Percentiles rank a stretch among this genome's conserved stretches.
Conservation (phyloP, 306 rosid species). For the Geum urbanum region DNA sequence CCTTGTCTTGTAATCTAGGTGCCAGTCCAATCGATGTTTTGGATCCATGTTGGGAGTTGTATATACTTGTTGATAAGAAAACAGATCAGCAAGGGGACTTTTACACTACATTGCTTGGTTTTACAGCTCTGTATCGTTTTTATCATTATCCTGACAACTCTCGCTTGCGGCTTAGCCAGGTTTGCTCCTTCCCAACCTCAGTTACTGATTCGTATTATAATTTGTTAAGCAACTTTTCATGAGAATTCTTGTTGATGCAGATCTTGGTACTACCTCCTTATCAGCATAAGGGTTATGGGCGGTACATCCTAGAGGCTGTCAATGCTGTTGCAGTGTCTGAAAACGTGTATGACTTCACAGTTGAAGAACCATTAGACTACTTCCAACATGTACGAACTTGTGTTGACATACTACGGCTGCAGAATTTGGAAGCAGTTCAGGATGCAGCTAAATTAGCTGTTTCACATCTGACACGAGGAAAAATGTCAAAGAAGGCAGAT, state of each 20-base stretch:
- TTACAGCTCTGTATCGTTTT: conserved; percentile 82
- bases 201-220: conserved; percentile 1
- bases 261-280: conserved; percentile 77
- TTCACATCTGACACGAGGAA: conserved; percentile 56
- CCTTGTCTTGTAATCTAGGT: conserved; percentile 39
- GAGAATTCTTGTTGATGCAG: conserved; percentile 35
- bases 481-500: conserved; percentile 60
- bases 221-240: conserved; percentile 18
- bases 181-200: conserved; percentile 26
- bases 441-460: conserved; percentile 47
- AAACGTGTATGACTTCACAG: conserved; percentile 69
- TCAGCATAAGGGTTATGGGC: conserved; percentile 86
- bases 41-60: conserved; percentile 89
- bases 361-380: conserved; percentile 88
- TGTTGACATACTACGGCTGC: conserved; percentile 61
- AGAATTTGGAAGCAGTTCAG: conserved; percentile 48
- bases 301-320: conserved; percentile 67
- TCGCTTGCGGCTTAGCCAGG: conserved; percentile 90
- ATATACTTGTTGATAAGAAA: conserved; percentile 57
- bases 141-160: conserved; percentile 70
- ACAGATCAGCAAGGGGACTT: conserved; percentile 45
- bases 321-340: conserved; percentile 62
- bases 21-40: conserved; percentile 84
- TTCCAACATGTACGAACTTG: conserved; percentile 79
- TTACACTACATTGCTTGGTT: conserved; percentile 59